A percentile compares a stretch with the other conserved stretches of the same genome.
Evolutionary conservation across 1,139 yeast genomes (phyloP).

Genomic region (Geotrichum macrosporum): DNA sequence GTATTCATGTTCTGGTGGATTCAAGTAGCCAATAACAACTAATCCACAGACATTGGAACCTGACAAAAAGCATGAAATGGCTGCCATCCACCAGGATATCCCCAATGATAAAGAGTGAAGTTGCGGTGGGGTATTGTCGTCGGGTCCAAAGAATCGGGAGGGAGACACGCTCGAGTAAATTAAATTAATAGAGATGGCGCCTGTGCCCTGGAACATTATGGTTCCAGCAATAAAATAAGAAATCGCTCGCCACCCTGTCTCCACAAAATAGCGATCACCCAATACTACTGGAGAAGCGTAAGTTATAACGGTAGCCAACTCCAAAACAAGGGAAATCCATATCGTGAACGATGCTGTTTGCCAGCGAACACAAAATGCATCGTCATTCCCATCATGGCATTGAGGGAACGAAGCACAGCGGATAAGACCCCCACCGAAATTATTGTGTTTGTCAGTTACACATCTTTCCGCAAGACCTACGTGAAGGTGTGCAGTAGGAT

Average conservation of each 20-base stretch:
- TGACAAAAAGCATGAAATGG: conserved; percentile 4
- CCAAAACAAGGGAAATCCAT: conserved; percentile 28
- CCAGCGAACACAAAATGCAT: conserved; percentile 27
- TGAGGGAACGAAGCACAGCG: too few relatives aligned
- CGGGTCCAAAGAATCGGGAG: background rate
- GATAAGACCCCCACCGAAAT: too few relatives aligned
- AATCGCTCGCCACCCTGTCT: conserved; percentile 18
- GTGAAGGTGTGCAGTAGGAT: background rate
- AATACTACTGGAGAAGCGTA: conserved; percentile 10
- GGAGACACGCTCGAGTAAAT: background rate
- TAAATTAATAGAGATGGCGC: conserved; percentile 4
- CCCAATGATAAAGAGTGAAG: conserved; percentile 3
- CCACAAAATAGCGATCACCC: conserved; percentile 11
- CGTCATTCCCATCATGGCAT: conserved; percentile 11
- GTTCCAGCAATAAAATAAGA: conserved; percentile 13
- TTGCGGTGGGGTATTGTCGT: conserved; percentile 8
- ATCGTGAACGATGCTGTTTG: conserved; percentile 28
- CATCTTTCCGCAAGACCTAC: conserved; percentile 14
- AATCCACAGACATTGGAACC: background rate
- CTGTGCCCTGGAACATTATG: conserved; percentile 11
- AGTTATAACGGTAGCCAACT: conserved; percentile 25
- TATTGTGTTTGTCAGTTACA: too few relatives aligned
- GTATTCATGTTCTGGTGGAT: conserved; percentile 13
- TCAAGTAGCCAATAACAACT: conserved; percentile 13
- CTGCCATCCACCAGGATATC: conserved; percentile 18